These are phyloP conservation scores for Yarrowia bubula DNA, from an alignment of 805 yeast genomes.

Conservation along the genomic window DNA sequence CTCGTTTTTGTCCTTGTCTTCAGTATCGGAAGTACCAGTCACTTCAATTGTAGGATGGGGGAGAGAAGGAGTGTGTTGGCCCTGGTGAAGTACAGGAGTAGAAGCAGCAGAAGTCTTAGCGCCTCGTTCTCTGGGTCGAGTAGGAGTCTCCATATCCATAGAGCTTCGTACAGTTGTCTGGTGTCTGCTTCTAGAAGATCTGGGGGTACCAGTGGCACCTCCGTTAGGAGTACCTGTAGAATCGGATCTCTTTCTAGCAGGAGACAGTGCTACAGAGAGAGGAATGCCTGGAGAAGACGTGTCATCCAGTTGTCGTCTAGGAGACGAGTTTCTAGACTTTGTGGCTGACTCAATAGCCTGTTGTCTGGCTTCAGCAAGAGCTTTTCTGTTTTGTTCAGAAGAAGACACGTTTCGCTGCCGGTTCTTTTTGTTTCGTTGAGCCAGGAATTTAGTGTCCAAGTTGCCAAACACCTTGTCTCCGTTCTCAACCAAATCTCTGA, in stretches of 20 bases:
- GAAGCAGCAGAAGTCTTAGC: neutral
- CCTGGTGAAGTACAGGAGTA: neutral
- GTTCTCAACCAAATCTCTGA: conserved; percentile 34
- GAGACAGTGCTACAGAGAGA: conserved; percentile 18
- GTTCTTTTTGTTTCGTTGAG: conserved; percentile 24
- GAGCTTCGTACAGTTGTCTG: neutral
- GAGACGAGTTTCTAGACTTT: conserved; percentile 18
- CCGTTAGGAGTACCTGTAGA: conserved; percentile 9
- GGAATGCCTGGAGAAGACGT: conserved; percentile 18
- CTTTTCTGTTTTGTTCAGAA: conserved; percentile 33
- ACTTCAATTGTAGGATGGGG: conserved; percentile 23
- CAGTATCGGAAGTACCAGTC: conserved; percentile 8
- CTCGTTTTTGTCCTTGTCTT: conserved; percentile 3
- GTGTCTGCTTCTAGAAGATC: conserved; percentile 5
- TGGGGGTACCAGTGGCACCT: neutral
- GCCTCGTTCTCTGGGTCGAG: neutral
- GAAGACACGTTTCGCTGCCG: conserved; percentile 31
- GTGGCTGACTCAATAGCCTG: conserved; percentile 30
- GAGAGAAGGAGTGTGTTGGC: conserved; percentile 1
- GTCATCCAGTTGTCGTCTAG: conserved; percentile 15
- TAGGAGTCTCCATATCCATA: conserved; percentile 4
- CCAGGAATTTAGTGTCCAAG: conserved; percentile 27
- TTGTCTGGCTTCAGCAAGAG: conserved; percentile 33
- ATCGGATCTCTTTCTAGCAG: conserved; percentile 16
- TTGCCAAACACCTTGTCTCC: conserved; percentile 33